phyloP scores from a whole-genome alignment of 1,139 yeast genomes.

The Hansenula sp. region DNA sequence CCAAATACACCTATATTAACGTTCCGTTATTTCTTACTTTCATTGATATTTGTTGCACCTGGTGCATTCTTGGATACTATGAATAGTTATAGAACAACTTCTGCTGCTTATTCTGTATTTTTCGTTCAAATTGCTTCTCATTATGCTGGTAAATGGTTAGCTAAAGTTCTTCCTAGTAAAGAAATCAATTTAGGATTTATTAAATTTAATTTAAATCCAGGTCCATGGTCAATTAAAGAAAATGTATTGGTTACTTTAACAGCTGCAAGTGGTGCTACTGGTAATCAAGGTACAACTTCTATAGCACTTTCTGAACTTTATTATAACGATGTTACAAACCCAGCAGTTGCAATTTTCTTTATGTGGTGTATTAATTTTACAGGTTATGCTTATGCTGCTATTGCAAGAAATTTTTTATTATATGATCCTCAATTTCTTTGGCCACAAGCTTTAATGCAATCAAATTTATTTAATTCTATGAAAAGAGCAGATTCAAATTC shows the following conservation, averaged over 20 bases:
- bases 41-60: slow-evolving; percentile 37
- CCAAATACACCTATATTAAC: slow-evolving; percentile 36
- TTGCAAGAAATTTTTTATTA: slow-evolving; percentile 36
- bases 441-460: slow-evolving; percentile 46
- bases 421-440: slow-evolving; percentile 37
- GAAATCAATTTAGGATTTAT: slow-evolving; percentile 21
- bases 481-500: slow-evolving; percentile 25
- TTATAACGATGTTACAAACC: slow-evolving; percentile 30
- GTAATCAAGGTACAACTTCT: slow-evolving; percentile 39
- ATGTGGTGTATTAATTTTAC: slow-evolving; percentile 44
- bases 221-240: slow-evolving; percentile 43
- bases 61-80: slow-evolving; percentile 46
- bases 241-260: slow-evolving; percentile 30
- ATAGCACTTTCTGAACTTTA: slow-evolving; percentile 38
- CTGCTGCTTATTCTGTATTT: slow-evolving; percentile 42
- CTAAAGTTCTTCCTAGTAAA: slow-evolving; percentile 30
- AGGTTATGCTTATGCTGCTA: slow-evolving; percentile 43
- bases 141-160: slow-evolving; percentile 39
- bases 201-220: slow-evolving; percentile 35
- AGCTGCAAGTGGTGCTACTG: slow-evolving; percentile 46
- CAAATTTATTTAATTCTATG: slow-evolving; percentile 33
- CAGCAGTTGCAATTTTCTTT: slow-evolving; percentile 32
- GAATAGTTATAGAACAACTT: slow-evolving; percentile 43
- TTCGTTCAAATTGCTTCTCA: slow-evolving; percentile 42
- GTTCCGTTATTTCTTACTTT: slow-evolving; percentile 35